These are phyloP conservation scores for Coemansia sp. DNA, from an alignment of 192 early-diverging fungal species.

Conservation along the genomic window DNA sequence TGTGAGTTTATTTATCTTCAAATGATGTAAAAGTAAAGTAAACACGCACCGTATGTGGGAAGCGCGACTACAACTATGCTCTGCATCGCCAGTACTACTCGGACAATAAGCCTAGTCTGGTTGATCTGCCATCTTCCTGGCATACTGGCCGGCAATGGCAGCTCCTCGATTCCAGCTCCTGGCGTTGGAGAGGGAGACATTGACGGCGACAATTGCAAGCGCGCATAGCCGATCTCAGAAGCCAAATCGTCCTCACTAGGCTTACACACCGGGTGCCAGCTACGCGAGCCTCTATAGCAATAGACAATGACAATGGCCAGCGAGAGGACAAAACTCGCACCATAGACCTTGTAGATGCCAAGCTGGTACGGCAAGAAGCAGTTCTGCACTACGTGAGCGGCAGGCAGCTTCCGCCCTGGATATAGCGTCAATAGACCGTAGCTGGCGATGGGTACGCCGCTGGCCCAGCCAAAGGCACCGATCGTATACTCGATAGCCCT, in stretches of 20 bases:
- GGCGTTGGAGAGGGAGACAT: neutral
- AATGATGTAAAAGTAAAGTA: conserved; percentile 20
- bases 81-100: conserved; percentile 5
- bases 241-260: conserved; percentile 1
- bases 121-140: neutral
- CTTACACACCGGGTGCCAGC: neutral
- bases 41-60: conserved; percentile 14
- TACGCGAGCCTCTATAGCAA: conserved; percentile 14
- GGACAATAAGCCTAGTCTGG: neutral
- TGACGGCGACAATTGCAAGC: neutral
- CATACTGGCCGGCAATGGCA: conserved; percentile 5
- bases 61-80: conserved; percentile 23
- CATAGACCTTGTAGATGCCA: conserved; percentile 58
- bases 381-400: conserved; percentile 49
- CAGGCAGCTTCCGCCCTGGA: neutral
- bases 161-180: neutral
- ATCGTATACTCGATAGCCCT: conserved; percentile 59
- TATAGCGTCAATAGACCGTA: conserved; percentile 60
- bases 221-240: neutral
- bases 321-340: conserved; percentile 15
- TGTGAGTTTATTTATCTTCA: neutral
- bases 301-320: conserved; percentile 9
- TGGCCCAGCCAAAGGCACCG: conserved; percentile 65
- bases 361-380: conserved; percentile 75
- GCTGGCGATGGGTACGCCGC: conserved; percentile 61